Evolutionary conservation across 169 alveolate genomes (phyloP), one percentile per base, ranked within the genome.

Genomic region (Eimeria tenella): DNA sequence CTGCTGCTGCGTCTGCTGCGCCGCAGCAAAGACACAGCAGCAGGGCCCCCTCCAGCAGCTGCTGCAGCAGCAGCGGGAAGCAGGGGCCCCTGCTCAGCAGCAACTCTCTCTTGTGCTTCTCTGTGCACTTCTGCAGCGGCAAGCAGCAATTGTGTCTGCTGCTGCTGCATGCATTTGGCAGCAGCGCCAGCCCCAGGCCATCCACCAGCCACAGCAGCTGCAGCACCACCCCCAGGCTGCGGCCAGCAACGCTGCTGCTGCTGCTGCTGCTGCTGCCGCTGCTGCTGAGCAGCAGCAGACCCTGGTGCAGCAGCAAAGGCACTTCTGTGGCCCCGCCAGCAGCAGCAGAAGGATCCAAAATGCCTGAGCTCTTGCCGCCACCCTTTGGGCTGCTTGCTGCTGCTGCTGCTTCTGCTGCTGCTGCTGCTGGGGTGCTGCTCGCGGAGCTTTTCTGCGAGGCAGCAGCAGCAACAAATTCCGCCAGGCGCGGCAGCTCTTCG

Each of bases 111-210:
- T 58, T 58, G 68, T 58, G 68, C 19, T 17, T 58, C 11, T 10
- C 68, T 17, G 19, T 58, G 68, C 68, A 58, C 68, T 58, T 0
- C 19, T 58, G 68, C 68, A 17, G 68, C 68, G 68, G 68, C 21
- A 58, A 17, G 21, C 21, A 10, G 68, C 68, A 58, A 3, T 3
- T 10, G 68, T 58, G 68, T 10, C 19, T 10, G 21, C 68, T 58
- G 68, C 68, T 58, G 68, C 68, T 58, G 68, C 68, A 58, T 58
- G 68, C 68, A 58, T 58, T 58, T 17, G 68, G 68, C 68, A 58
- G 68, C 68, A 58, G 68, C 68, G 68, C 68, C 68, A 58, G 19
- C 68, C 68, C 68, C 68, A 58, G 19, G 5, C 68, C 11, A 3
- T 58, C 68, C 21, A 17, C 68, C 19, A 58, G 11, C 68, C 68